Base-by-base conservation (phyloP, 2,329 filamentous ascomycete species). In the Shiraia bambusicola region DNA sequence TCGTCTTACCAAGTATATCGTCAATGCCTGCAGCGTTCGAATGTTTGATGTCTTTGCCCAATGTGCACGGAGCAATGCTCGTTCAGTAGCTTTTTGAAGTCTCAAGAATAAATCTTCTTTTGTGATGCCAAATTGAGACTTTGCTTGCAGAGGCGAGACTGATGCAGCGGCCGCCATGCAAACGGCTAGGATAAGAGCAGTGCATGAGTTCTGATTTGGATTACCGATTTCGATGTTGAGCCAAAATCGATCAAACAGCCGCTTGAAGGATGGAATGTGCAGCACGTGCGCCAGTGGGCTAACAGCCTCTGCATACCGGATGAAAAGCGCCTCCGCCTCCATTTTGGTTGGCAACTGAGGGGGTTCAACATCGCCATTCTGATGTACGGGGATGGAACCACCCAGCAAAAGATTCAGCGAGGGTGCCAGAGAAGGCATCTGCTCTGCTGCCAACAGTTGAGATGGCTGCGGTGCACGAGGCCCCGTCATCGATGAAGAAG, bases 1-100 rank as follows among this genome's bases (percentile, higher is more conserved):
- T 25, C 4, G 16, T 6, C 24, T 11, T 62, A 68, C 65, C 44
- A 69, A 31, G 33, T 69, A 69, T 34, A 69, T 69, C 1, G 65
- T 66, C 27, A 69, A 47, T 4, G 65, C 65, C 46, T 69, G 65
- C 3, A 69, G 51, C 8, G 65, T 69, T 31, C 63, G 46, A 24
- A 69, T 67, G 14, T 67, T 69, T 2, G 65, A 67, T 9, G 65
- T 69, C 47, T 66, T 67, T 7, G 65, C 58, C 65, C 65, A 69
- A 22, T 69, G 67, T 11, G 65, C 65, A 17, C 61, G 60, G 5
- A 67, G 50, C 11, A 69, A 38, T 17, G 65, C 65, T 34, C 59
- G 47, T 49, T 69, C 65, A 0, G 65, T 69, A n/a, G 65, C 65
- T 33, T 60, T 66, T 28, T 69, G 65, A 14, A 69, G 40, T 33